Evolutionary conservation across 2,329 filamentous ascomycete species (phyloP), one percentile per base, ranked within the genome.

Genomic region (Fusarium floridanum): DNA sequence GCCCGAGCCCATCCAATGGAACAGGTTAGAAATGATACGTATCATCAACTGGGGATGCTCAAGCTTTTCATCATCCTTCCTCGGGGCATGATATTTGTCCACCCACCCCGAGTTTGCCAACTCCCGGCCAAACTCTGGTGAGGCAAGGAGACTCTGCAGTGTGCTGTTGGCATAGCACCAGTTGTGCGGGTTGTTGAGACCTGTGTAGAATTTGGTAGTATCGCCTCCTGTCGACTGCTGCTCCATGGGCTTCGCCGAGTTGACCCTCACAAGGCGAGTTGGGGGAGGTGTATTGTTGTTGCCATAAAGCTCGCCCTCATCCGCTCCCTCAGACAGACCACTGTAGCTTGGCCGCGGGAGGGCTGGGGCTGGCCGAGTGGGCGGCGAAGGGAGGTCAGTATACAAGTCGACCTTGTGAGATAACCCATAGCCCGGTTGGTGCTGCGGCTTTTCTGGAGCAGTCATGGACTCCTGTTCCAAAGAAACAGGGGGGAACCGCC

Each of bases 161-260:
- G 92, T 92, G n/a, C 94, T 92, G 82, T 98, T 98, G 87, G 97
- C 95, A 80, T 98, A 98, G 81, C 96, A 98, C 74, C 93, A 95
- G 56, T 93, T 92, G 1, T 91, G 90, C 45, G 95, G 94, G 77
- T 98, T 98, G 68, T 91, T 85, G 14, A 98, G 87, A 0, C 96
- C 95, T 12, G 94, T 84, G 43, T 81, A 80, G 43, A 76, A 69
- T 41, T 71, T 81, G 32, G 70, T 56, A 32, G 53, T 71, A 48
- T 81, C 78, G 6, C 75, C 73, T 10, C 75, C 73, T 8, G 75
- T 93, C 88, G 76, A 91, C 85, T 81, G 85, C 55, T 79, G 86
- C 60, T 81, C 83, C 20, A 73, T 69, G 16, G 84, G 81, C 68
- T 84, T 84, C 63, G 70, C 70, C 11, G 59, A 86, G 81, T 56